These are phyloP conservation scores for Cornus florida DNA, from an alignment of 148 eudicot species.

Conservation along the genomic window DNA sequence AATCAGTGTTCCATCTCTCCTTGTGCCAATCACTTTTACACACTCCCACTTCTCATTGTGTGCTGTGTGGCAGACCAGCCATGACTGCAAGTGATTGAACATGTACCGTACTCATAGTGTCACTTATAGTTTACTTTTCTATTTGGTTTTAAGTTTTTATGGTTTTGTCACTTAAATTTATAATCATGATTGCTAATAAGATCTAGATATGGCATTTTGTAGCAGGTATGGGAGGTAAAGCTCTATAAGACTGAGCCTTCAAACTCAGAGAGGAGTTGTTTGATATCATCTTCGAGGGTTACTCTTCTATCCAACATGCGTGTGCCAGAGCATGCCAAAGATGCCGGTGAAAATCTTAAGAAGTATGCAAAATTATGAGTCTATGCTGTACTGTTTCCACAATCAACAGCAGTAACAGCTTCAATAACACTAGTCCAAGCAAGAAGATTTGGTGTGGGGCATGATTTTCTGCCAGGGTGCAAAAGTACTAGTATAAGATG, in stretches of 20 bases:
- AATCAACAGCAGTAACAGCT: too few relatives aligned
- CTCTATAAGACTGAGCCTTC: conserved; percentile 48
- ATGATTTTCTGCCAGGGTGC: neutral
- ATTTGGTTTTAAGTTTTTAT: neutral
- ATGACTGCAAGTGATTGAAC: neutral
- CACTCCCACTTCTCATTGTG: neutral
- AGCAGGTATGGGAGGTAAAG: conserved; percentile 77
- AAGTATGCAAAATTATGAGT: conserved; percentile 59
- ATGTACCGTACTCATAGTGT: neutral
- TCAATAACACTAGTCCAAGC: too few relatives aligned
- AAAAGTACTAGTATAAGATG: neutral
- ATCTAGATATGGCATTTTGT: neutral
- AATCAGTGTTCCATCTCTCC: too few relatives aligned
- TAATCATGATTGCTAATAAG: neutral
- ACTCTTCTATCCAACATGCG: conserved; percentile 67
- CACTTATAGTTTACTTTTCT: neutral
- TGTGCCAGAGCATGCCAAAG: conserved; percentile 15
- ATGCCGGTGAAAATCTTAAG: conserved; percentile 42
- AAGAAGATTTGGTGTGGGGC: neutral
- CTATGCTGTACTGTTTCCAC: conserved; percentile 9
- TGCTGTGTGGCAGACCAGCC: neutral
- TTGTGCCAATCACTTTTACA: neutral
- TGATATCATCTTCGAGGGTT: conserved; percentile 57
- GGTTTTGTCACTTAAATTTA: neutral
- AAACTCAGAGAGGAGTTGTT: conserved; percentile 22